Evolutionary conservation across 73 alveolate species (phyloP).

Genomic region (Tetrahymena malaccensis): DNA sequence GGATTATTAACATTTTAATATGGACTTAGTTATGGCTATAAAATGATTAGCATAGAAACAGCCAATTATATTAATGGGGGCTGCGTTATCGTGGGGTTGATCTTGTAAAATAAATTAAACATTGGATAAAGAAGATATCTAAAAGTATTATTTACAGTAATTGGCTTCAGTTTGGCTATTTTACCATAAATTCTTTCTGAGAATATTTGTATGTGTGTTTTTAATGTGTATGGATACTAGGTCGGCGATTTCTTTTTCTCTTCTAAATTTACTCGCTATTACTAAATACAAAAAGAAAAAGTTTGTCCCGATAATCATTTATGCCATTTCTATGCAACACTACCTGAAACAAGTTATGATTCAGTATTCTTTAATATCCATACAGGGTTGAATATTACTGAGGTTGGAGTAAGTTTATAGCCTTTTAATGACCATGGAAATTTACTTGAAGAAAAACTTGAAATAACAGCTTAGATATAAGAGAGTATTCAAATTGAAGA

Average conservation of each 20-base stretch:
- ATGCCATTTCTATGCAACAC: slow-evolving; percentile 38
- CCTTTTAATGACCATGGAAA: background rate
- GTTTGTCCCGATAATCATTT: background rate
- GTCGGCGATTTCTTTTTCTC: background rate
- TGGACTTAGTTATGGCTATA: background rate
- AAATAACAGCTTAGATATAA: background rate
- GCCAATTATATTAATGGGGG: background rate
- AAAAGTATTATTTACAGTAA: background rate
- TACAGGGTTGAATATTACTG: slow-evolving; percentile 7
- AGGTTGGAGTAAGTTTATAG: background rate
- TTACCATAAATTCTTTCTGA: background rate
- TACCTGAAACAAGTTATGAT: slow-evolving; percentile 5
- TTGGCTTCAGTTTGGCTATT: background rate
- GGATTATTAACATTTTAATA: background rate
- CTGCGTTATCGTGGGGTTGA: background rate
- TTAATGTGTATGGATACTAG: background rate
- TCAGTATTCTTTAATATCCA: slow-evolving; percentile 29
- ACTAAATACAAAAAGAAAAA: background rate
- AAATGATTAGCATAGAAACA: background rate
- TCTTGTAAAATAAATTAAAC: background rate
- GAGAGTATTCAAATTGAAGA: background rate
- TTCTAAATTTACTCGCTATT: background rate
- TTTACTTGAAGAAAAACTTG: background rate
- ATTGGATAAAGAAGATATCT: background rate
- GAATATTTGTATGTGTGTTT: background rate